Conservation (phyloP, 2,329 filamentous ascomycete genomes). For the Aspergillus udagawae region DNA sequence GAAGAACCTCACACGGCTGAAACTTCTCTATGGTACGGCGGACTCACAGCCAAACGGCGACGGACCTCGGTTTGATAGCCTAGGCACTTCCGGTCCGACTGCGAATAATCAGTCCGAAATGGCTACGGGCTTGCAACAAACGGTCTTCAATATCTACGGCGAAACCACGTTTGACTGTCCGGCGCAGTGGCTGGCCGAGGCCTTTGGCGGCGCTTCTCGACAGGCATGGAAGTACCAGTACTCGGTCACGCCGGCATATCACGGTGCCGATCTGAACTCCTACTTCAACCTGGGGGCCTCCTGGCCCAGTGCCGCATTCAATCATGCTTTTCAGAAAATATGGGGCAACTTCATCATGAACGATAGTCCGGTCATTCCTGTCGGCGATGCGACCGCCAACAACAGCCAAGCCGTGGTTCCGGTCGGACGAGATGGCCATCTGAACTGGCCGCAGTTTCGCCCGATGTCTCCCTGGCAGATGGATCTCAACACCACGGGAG, state of each 20-base stretch:
- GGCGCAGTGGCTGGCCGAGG: slow-evolving; percentile 53
- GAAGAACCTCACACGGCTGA: slow-evolving; percentile 27
- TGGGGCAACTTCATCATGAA: slow-evolving; percentile 47
- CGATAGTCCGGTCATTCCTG: slow-evolving; percentile 31
- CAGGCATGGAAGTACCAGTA: slow-evolving; percentile 49
- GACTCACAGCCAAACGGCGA: slow-evolving; percentile 21
- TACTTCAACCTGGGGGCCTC: slow-evolving; percentile 19
- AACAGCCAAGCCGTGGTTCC: slow-evolving; percentile 20
- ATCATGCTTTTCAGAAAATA: slow-evolving; percentile 40
- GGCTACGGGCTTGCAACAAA: slow-evolving; percentile 52
- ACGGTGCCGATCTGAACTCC: slow-evolving; percentile 58
- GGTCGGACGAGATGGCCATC: slow-evolving; percentile 17
- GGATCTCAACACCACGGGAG: slow-evolving; percentile 48
- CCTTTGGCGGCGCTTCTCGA: slow-evolving; percentile 34
- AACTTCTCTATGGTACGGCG: slow-evolving; percentile 32
- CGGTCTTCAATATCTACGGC: slow-evolving; percentile 50
- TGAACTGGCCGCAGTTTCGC: slow-evolving; percentile 36
- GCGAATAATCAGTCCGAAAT: slow-evolving; percentile 49
- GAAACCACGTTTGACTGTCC: slow-evolving; percentile 56
- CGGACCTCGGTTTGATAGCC: slow-evolving; percentile 34
- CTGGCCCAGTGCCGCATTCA: slow-evolving; percentile 26
- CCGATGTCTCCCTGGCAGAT: slow-evolving; percentile 35
- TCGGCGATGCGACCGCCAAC: slow-evolving; percentile 11
- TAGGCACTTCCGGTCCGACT: slow-evolving; percentile 38
- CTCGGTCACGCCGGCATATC: slow-evolving; percentile 66